phyloP scores from a whole-genome alignment of 768 basidiomycete species.

The Kwoniella sp. region DNA sequence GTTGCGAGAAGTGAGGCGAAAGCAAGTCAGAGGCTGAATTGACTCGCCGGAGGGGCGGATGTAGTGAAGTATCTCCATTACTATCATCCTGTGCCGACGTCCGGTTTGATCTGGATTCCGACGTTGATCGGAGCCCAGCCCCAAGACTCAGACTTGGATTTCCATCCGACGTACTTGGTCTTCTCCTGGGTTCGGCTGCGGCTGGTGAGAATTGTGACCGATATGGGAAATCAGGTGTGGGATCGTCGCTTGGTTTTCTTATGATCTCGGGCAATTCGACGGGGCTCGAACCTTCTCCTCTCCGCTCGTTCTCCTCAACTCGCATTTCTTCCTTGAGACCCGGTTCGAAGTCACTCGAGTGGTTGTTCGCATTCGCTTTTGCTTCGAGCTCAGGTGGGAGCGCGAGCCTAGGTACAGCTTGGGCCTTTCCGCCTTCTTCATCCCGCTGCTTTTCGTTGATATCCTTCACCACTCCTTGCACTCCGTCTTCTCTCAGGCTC shows the following conservation, averaged over 20 bases:
- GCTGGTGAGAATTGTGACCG: background rate
- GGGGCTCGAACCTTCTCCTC: conserved; percentile 13
- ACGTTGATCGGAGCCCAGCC: background rate
- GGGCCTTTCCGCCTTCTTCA: background rate
- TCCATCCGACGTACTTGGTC: conserved; percentile 1
- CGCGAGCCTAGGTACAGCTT: conserved; percentile 15
- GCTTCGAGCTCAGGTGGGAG: background rate
- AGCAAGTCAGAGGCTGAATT: background rate
- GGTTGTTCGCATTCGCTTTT: background rate
- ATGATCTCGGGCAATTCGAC: conserved; percentile 37
- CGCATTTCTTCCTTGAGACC: background rate
- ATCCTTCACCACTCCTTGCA: conserved; percentile 24
- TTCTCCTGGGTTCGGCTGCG: background rate
- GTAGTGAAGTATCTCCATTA: background rate
- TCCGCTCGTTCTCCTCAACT: background rate
- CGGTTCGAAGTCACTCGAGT: background rate
- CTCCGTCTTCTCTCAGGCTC: conserved; percentile 59
- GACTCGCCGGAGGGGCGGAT: background rate
- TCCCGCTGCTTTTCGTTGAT: conserved; percentile 3
- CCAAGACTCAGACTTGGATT: background rate
- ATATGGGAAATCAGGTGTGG: background rate
- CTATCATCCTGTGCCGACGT: background rate
- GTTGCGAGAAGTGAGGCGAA: background rate
- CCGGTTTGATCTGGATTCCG: background rate
- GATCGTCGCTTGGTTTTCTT: conserved; percentile 27